Percentiles rank a stretch among this genome's conserved stretches.
Conservation (phyloP, 331 rosid species). For the Saraca asoca region DNA sequence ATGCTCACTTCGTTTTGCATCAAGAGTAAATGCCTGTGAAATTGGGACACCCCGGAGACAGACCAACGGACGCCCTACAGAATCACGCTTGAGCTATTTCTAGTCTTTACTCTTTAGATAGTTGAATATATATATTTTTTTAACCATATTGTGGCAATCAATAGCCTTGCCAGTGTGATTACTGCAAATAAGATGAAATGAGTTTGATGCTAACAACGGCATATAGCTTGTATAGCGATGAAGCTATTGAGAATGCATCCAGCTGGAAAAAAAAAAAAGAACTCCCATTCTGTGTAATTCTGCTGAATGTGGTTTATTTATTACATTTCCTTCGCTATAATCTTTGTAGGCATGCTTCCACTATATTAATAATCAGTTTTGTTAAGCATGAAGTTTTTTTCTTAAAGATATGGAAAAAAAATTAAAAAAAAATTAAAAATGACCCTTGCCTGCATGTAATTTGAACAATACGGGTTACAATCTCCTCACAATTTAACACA, state of each 20-base stretch:
- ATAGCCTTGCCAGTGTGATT: conserved; percentile 25
- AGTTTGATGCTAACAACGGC: conserved; percentile 68
- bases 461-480: too few species aligned
- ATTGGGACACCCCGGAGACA: conserved; percentile 93
- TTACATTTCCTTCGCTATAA: background rate
- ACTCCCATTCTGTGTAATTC: conserved; percentile 11
- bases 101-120: conserved; percentile 42
- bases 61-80: conserved; percentile 55
- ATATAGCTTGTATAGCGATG: conserved; percentile 63
- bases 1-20: conserved; percentile 89
- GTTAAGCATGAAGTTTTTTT: too few species aligned
- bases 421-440: too few species aligned
- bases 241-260: conserved; percentile 41
- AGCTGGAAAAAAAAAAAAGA: background rate
- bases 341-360: background rate
- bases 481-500: too few species aligned
- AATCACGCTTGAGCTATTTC: conserved; percentile 67
- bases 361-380: too few species aligned
- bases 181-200: conserved; percentile 40
- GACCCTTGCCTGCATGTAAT: too few species aligned
- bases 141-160: conserved; percentile 37
- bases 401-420: too few species aligned
- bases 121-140: conserved; percentile 32
- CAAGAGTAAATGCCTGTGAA: conserved; percentile 94
- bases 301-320: conserved; percentile 29